Base-by-base conservation (phyloP, 768 basidiomycete species). In the Suillus sp. region DNA sequence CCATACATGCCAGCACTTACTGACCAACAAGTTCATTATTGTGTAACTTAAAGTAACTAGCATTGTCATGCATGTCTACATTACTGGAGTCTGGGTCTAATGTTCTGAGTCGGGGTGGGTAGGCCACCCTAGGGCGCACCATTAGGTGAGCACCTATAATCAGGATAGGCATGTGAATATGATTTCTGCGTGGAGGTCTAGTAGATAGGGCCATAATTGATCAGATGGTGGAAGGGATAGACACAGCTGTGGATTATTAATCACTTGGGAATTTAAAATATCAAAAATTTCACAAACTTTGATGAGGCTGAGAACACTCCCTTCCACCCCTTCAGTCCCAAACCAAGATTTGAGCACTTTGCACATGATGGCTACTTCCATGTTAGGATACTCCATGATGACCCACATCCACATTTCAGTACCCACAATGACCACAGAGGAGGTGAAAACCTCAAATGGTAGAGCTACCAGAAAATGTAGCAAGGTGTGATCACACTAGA, bases 321-420 rank as follows among this genome's bases (percentile, higher is more conserved):
- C 66, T 84, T 89, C 63, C 87, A 82, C 40, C 84, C 80, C 65
- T 84, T 85, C 91, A 5, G 92, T 92, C 61, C 85, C 83, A 55
- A 89, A 83, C 97, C 97, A 99, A 3, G 92, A 91, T 2, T 91
- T 85, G 54, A 93, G 78, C 57, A 99, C 85, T 69, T 98, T 95
- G 5, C 86, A 80, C 83, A 98, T 90, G 22, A 98, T 75, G 2
- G 88, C 86, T 54, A 95, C 85, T 75, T 98, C 95, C 13, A 91
- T 80, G 54, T 84, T 84, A 0, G 92, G 88, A 63, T 92, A 86
- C 72, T 96, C 92, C 16, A 92, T 86, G 59, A 97, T 90, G 0
- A 97, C 83, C 96, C 96, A 98, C 4, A 91, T 94, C 97, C 97
- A 99, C 13, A 91, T 90, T 71, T 99, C 95, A 48, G 95, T 89